These are phyloP conservation scores for Mallotus japonicus DNA, from an alignment of 441 rosid genomes.

Conservation along the genomic window DNA sequence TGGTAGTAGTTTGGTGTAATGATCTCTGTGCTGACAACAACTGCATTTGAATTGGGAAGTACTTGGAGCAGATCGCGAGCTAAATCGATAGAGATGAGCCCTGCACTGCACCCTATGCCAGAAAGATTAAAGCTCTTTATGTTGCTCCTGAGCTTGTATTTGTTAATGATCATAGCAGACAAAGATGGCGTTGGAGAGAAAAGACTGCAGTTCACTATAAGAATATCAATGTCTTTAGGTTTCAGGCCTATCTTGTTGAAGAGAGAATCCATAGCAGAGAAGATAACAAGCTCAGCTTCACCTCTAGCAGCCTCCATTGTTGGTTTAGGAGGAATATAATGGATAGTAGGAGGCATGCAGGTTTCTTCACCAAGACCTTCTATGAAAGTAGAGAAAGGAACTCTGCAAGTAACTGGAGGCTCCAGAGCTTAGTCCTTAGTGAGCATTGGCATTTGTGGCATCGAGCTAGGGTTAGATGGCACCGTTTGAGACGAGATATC, in stretches of 20 bases:
- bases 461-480: constrained; percentile 70
- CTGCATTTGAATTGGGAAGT: constrained; percentile 79
- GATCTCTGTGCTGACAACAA: constrained; percentile 87
- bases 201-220: constrained; percentile 84
- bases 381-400: constrained; percentile 85
- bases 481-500: constrained; percentile 36
- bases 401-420: constrained; percentile 81
- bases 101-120: constrained; percentile 96
- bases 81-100: constrained; percentile 70
- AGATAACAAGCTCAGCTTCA: constrained; percentile 80
- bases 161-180: constrained; percentile 89
- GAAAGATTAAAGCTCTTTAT: constrained; percentile 89
- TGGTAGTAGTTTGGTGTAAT: constrained; percentile 81
- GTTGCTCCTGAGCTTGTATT: constrained; percentile 85
- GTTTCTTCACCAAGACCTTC: constrained; percentile 98
- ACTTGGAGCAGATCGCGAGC: constrained; percentile 84
- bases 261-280: constrained; percentile 74
- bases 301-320: constrained; percentile 75
- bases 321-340: constrained; percentile 84
- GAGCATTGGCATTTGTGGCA: constrained; percentile 50
- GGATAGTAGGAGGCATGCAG: constrained; percentile 86
- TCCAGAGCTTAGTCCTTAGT: constrained; percentile 52
- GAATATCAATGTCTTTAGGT: constrained; percentile 77
- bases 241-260: constrained; percentile 65
- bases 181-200: constrained; percentile 90